Evolutionary conservation across 768 basidiomycete species (phyloP).

Genomic region (Crepidotus variabilis): DNA sequence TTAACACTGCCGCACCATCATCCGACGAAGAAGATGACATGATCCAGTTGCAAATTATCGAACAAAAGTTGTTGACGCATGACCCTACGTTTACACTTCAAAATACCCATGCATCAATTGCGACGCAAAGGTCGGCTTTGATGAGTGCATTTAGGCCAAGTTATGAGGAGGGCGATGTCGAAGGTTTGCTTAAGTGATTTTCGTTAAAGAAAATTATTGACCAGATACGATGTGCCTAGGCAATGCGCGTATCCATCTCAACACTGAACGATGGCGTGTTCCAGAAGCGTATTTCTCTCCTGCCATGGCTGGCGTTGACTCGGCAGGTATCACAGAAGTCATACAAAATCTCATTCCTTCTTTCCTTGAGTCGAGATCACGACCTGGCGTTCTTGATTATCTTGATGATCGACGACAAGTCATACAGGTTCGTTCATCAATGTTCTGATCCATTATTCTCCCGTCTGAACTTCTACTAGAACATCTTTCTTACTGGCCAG

Average conservation of each 20-base stretch:
- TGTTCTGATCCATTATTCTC: not conserved
- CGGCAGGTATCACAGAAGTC: slow-evolving; percentile 91
- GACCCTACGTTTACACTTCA: slow-evolving; percentile 83
- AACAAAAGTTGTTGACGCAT: slow-evolving; percentile 74
- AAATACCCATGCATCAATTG: slow-evolving; percentile 77
- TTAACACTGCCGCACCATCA: slow-evolving; percentile 69
- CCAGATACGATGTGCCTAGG: slow-evolving; percentile 30
- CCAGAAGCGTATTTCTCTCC: slow-evolving; percentile 94
- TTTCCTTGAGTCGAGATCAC: slow-evolving; percentile 20
- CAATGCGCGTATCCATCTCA: slow-evolving; percentile 78
- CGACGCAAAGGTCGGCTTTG: slow-evolving; percentile 77
- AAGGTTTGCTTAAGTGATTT: slow-evolving; percentile 34
- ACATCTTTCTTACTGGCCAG: slow-evolving; percentile 86
- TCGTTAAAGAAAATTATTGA: not conserved
- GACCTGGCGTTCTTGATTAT: slow-evolving; percentile 45
- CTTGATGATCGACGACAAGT: slow-evolving; percentile 62
- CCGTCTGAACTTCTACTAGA: slow-evolving; percentile 39
- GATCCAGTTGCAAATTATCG: slow-evolving; percentile 64
- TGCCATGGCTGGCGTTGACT: slow-evolving; percentile 91
- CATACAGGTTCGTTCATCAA: slow-evolving; percentile 55
- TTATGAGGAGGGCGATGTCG: slow-evolving; percentile 73
- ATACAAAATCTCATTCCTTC: slow-evolving; percentile 69
- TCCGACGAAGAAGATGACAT: slow-evolving; percentile 92
- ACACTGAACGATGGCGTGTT: slow-evolving; percentile 85
- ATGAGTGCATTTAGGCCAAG: slow-evolving; percentile 80